Percentiles rank a stretch among this genome's conserved stretches.
Conservation (phyloP, 2,329 filamentous ascomycete genomes). For the Rhytidhysteron rufulum region DNA sequence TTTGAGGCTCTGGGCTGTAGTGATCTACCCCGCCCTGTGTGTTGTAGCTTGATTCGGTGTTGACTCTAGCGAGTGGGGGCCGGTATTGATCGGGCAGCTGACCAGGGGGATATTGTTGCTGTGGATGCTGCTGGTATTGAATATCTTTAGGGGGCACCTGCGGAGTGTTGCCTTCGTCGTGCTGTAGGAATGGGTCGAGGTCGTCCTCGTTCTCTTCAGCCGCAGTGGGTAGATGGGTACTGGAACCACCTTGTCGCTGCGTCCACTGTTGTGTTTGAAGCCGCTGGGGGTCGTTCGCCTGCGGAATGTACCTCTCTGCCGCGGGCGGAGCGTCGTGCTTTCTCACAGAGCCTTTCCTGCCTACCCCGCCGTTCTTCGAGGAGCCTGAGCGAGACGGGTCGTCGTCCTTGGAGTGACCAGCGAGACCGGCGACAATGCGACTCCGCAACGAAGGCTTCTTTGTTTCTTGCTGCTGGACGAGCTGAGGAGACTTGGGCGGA, state of each 20-base stretch:
- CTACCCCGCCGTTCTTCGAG: conserved; percentile 26
- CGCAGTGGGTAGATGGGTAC: conserved; percentile 30
- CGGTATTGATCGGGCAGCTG: conserved; percentile 28
- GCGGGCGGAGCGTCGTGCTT: conserved; percentile 26
- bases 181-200: conserved; percentile 36
- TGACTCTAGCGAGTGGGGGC: conserved; percentile 35
- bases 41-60: conserved; percentile 34
- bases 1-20: conserved; percentile 36
- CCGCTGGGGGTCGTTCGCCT: conserved; percentile 16
- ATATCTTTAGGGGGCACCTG: conserved; percentile 34
- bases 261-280: conserved; percentile 22
- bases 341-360: conserved; percentile 31
- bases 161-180: conserved; percentile 23
- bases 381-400: conserved; percentile 19
- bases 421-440: conserved; percentile 26
- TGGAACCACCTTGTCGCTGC: conserved; percentile 25
- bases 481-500: conserved; percentile 8
- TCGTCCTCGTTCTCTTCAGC: conserved; percentile 36
- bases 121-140: conserved; percentile 25
- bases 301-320: conserved; percentile 22
- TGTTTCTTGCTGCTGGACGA: conserved; percentile 14
- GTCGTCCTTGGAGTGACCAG: conserved; percentile 23
- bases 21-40: conserved; percentile 36
- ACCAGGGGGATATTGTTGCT: conserved; percentile 21
- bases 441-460: conserved; percentile 32